Evolutionary conservation across 768 basidiomycete genomes (phyloP), one percentile per base, ranked within the genome.

Genomic region (Pleurotus djamor): DNA sequence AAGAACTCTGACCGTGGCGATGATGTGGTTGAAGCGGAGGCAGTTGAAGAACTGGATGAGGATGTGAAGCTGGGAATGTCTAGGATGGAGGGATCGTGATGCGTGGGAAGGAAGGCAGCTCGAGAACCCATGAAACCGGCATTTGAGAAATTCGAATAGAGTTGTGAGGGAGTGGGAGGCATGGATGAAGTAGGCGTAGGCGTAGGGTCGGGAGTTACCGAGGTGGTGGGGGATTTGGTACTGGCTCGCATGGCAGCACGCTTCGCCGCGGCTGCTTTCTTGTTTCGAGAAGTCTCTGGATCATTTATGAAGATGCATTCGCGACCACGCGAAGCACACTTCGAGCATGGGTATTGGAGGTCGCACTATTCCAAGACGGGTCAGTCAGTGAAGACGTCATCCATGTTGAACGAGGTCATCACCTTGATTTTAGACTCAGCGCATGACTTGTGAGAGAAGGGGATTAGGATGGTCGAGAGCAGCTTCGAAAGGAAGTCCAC

Each of bases 391-490:
- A 9, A 21, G 28, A 44, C 14, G 32, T 17, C 14, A n/a, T 17
- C 21, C 21, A 28, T 28, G 44, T 44, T 9, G 17, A 44, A 44
- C 6, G 33, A 47, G 10, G n/a, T 8, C 16, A 47, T 17, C 35
- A 56, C 54, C 38, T 87, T 89, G 12, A 88, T 81, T 72, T 90
- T 89, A n/a, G 87, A 87, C 63, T 86, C 85, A 2, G 86, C 87
- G 68, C 88, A 90, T 16, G 86, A 83, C 73, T 83, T 37, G 4
- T 55, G 48, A 52, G 48, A 35, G 34, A 44, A 4, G 58, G 45
- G 33, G 65, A 16, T 62, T 16, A 36, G 10, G 38, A 5, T 35
- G 50, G 48, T 38, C 60, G n/a, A 1, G 41, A 41, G 56, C 35
- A 14, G 59, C 13, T 13, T 16, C 12, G 16, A n/a, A 37, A 28